phyloP scores from a whole-genome alignment of 805 yeast species.

The Monosporozyma solicola region DNA sequence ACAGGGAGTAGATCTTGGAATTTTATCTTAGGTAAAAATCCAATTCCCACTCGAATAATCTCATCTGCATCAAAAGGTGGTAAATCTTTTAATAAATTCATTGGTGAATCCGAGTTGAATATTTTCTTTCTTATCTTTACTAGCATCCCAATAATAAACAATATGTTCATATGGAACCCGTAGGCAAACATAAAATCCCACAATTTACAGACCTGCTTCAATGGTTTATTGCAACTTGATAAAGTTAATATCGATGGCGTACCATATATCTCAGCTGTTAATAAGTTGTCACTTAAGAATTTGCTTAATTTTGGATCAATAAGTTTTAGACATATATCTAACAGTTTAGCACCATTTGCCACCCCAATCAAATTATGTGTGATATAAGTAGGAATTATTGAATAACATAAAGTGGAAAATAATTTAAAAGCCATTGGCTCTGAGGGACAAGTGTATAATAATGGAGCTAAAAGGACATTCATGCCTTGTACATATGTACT shows the following conservation, averaged over 20 bases:
- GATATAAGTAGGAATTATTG: constrained; percentile 68
- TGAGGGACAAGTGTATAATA: constrained; percentile 61
- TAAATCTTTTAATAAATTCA: constrained; percentile 55
- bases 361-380: constrained; percentile 74
- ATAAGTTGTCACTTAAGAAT: constrained; percentile 31
- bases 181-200: constrained; percentile 93
- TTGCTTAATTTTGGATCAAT: constrained; percentile 69
- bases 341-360: constrained; percentile 59
- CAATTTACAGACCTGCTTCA: constrained; percentile 59
- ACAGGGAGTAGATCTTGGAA: constrained; percentile 40
- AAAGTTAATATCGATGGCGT: constrained; percentile 75
- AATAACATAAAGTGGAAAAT: constrained; percentile 50
- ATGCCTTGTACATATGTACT: constrained; percentile 77
- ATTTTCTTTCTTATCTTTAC: constrained; percentile 57
- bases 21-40: constrained; percentile 66
- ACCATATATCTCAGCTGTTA: constrained; percentile 81
- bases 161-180: constrained; percentile 79
- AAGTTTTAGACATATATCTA: constrained; percentile 62
- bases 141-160: constrained; percentile 72
- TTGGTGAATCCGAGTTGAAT: constrained; percentile 52
- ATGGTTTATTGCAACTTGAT: constrained; percentile 82
- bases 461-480: constrained; percentile 80
- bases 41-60: constrained; percentile 67
- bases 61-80: constrained; percentile 66
- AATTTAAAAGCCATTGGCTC: constrained; percentile 82